These are phyloP conservation scores for Sporopachydermia lactativora DNA, from an alignment of 805 yeast genomes.

Conservation along the genomic window DNA sequence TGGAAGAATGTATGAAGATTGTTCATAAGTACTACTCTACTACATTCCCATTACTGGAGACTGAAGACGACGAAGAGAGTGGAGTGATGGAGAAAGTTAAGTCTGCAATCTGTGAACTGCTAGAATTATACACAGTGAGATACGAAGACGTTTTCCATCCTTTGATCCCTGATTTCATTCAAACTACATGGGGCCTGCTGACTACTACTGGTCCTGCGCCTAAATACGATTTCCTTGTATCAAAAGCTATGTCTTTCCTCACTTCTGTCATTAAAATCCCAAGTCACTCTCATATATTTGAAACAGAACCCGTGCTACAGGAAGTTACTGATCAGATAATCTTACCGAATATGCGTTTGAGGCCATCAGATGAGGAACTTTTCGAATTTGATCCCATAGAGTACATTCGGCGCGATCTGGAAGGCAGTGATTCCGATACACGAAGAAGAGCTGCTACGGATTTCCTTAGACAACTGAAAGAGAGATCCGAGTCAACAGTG, in stretches of 20 bases:
- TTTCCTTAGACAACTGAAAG: constrained; percentile 75
- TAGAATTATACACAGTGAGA: constrained; percentile 76
- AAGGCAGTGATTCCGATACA: constrained; percentile 88
- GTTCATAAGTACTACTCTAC: constrained; percentile 70
- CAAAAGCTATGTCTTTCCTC: constrained; percentile 66
- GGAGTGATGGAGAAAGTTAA: constrained; percentile 61
- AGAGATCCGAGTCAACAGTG: constrained; percentile 57
- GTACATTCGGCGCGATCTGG: constrained; percentile 82
- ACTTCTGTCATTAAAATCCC: constrained; percentile 68
- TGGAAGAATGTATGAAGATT: constrained; percentile 61
- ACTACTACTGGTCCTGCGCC: constrained; percentile 51
- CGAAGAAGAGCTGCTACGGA: constrained; percentile 90
- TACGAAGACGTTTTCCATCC: constrained; percentile 88
- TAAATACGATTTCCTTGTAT: constrained; percentile 74
- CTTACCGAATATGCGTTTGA: constrained; percentile 73
- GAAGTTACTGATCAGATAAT: constrained; percentile 74
- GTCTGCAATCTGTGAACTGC: constrained; percentile 71
- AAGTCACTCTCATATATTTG: constrained; percentile 47
- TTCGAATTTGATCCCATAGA: constrained; percentile 97
- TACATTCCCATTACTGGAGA: constrained; percentile 37
- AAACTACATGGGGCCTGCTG: constrained; percentile 68
- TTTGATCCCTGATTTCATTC: constrained; percentile 62
- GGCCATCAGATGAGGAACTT: constrained; percentile 81
- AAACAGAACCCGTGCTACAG: constrained; percentile 45
- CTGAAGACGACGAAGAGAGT: constrained; percentile 48